phyloP scores from a whole-genome alignment of 306 rosid genomes.

The Malus orientalis region DNA sequence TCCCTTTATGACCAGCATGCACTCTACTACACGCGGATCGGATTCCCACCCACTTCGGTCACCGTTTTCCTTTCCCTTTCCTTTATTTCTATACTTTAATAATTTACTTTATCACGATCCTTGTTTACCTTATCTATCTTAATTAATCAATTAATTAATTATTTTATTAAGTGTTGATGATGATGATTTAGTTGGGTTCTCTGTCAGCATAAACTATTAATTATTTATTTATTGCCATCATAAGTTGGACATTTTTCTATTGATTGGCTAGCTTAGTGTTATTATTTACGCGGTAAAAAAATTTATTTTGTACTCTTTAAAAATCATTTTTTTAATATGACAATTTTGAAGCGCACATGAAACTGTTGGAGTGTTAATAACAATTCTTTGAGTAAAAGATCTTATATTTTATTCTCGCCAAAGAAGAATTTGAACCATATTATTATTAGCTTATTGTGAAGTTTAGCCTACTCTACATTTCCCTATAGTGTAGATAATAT shows the following conservation, averaged over 20 bases:
- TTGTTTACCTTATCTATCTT: not conserved
- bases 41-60: slow-evolving; percentile 31
- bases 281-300: too few species aligned
- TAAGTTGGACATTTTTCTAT: slow-evolving; percentile 7
- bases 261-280: not conserved
- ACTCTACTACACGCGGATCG: slow-evolving; percentile 67
- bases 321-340: too few species aligned
- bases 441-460: fast-evolving
- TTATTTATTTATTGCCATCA: not conserved
- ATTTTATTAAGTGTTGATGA: not conserved
- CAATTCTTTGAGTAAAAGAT: too few species aligned
- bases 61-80: not conserved
- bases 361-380: too few species aligned
- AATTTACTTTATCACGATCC: slow-evolving; percentile 4
- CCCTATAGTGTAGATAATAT: fast-evolving
- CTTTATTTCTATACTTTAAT: not conserved
- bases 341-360: too few species aligned
- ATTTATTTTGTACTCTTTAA: too few species aligned
- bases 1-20: slow-evolving; percentile 76
- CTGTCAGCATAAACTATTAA: not conserved
- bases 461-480: fast-evolving
- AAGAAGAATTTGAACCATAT: too few species aligned
- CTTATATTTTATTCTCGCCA: too few species aligned
- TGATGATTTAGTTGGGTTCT: not conserved
- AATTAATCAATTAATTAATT: not conserved